Evolutionary conservation across 2,329 filamentous ascomycete species (phyloP).

Genomic region (Incumbomyces delicatus): DNA sequence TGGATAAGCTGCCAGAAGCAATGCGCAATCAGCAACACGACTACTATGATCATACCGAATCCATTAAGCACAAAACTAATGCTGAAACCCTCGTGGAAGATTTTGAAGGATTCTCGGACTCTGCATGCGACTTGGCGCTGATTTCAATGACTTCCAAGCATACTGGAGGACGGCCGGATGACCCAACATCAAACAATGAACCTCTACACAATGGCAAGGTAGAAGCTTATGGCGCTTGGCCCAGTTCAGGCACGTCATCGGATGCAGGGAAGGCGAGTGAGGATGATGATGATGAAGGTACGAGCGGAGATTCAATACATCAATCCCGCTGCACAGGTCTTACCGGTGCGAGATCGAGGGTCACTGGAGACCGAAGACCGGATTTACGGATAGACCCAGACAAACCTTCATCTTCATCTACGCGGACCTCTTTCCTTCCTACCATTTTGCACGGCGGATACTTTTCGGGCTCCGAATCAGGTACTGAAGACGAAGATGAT

Average conservation of each 20-base stretch:
- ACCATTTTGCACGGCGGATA: constrained; percentile 53
- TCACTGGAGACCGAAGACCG: no score
- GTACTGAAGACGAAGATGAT: constrained; percentile 39
- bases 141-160: constrained; percentile 25
- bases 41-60: constrained; percentile 9
- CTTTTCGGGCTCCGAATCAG: constrained; percentile 52
- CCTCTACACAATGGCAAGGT: neutral
- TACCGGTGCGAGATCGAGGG: no score
- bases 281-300: constrained; percentile 1
- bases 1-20: constrained; percentile 21
- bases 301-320: neutral
- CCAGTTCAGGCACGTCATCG: neutral
- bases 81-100: constrained; percentile 19
- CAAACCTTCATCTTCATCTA: constrained; percentile 8
- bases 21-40: neutral
- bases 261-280: neutral
- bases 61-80: constrained; percentile 11
- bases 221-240: neutral
- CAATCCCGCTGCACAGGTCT: constrained; percentile 8
- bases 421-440: constrained; percentile 48
- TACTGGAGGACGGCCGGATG: constrained; percentile 13
- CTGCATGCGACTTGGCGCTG: constrained; percentile 20
- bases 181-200: constrained; percentile 4
- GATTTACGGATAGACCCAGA: no score
- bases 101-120: constrained; percentile 21